A percentile compares a stretch with the other conserved stretches of the same genome.
Evolutionary conservation across 164 flowering plant genomes (phyloP).

Genomic region (Nelumbo lutea): DNA sequence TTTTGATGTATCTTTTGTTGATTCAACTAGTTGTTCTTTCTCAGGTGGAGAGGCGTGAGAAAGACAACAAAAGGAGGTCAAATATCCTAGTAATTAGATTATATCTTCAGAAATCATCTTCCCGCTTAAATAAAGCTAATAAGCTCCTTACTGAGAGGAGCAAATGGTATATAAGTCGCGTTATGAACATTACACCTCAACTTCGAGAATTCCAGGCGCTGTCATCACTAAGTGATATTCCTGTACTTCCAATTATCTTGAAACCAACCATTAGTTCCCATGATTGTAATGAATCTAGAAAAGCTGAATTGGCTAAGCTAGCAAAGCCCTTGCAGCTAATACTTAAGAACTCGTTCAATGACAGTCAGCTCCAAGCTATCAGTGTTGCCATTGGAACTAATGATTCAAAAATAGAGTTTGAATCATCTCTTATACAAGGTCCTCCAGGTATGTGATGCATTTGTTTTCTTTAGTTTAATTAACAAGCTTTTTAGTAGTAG

Average conservation of each 20-base stretch:
- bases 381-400: constrained; percentile 44
- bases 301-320: constrained; percentile 39
- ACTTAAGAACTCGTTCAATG: constrained; percentile 68
- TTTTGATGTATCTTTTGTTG: constrained; percentile 1
- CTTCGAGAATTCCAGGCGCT: constrained; percentile 95
- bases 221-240: constrained; percentile 71
- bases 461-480: neutral
- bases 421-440: constrained; percentile 89
- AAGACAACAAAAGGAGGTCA: constrained; percentile 58
- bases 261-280: constrained; percentile 38
- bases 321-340: constrained; percentile 50
- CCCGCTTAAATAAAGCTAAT: constrained; percentile 66
- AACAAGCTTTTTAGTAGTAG: neutral
- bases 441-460: constrained; percentile 71
- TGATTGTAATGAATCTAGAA: constrained; percentile 19
- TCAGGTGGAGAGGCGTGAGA: constrained; percentile 91
- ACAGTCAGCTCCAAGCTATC: constrained; percentile 82
- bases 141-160: constrained; percentile 73
- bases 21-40: constrained; percentile 3
- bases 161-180: constrained; percentile 75
- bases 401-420: constrained; percentile 37
- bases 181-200: constrained; percentile 89
- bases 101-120: constrained; percentile 56
- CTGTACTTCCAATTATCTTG: constrained; percentile 66
- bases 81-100: constrained; percentile 55